Evolutionary conservation across 768 basidiomycete genomes (phyloP), one percentile per base, ranked within the genome.

Genomic region (Naganishia vishniacii): DNA sequence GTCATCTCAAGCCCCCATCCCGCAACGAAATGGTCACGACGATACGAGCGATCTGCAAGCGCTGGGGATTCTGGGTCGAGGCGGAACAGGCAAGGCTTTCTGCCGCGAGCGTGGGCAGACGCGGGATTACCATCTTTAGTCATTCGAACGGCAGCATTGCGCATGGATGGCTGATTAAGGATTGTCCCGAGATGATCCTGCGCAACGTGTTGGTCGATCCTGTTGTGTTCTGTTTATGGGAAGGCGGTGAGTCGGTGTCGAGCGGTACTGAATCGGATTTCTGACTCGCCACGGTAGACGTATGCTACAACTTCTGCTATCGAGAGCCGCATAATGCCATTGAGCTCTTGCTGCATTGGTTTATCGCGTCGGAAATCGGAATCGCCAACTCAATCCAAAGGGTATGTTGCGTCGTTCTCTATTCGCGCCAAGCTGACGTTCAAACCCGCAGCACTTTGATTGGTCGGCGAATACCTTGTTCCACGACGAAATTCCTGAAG

Each of bases 201-300:
- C 83, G 91, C 3, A 91, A 86, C 9, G 91, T 89, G 73, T 91
- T 95, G 71, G 86, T 92, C 32, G 93, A 98, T 72, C 91, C 93
- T 9, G 77, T 79, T 63, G 73, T 87, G 0, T 90, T 92, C 76
- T 92, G 90, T 75, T 84, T 87, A 6, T 97, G 91, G 91, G 92
- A 95, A 82, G 91, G 91, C 65, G 87, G 88, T 87, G 70, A 65
- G 83, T 81, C 9, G 41, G 25, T 63, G 53, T 23, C n/a, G 44
- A 5, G 25, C 18, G 25, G 3, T 7, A 25, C n/a, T n/a, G 18
- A 37, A 15, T 37, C 15, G 34, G 15, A 37, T 7, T 37, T 7
- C 8, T 37, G 34, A 15, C 15, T 37, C 34, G 15, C 7, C 15
- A 37, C 34, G 28, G 23, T 70, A 88, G 90, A 91, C 76, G 84